Conservation (phyloP, 768 basidiomycete species). For the Pholiota molesta region DNA sequence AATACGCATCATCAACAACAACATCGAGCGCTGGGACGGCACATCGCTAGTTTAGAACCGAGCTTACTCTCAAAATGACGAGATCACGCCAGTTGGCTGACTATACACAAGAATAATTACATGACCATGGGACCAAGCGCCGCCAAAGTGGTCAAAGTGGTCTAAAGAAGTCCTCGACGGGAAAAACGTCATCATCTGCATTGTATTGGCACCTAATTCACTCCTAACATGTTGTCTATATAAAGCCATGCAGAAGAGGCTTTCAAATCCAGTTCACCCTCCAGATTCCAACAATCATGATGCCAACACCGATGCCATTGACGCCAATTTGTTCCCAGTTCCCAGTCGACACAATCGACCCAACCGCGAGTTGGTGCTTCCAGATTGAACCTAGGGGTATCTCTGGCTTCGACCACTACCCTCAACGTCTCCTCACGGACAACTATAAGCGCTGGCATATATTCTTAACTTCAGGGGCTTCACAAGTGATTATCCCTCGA, state of each 20-base stretch:
- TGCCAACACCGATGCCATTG: slow-evolving; percentile 1
- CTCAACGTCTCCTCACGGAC: slow-evolving; percentile 20
- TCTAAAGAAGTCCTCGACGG: not conserved
- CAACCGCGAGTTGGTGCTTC: slow-evolving; percentile 10
- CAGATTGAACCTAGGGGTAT: slow-evolving; percentile 15
- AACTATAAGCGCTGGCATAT: slow-evolving; percentile 22
- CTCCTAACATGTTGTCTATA: not conserved
- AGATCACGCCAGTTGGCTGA: not conserved
- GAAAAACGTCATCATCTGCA: not conserved
- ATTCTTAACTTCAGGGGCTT: slow-evolving; percentile 20
- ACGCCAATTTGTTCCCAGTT: slow-evolving; percentile 16
- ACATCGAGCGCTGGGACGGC: not conserved
- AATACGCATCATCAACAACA: not conserved
- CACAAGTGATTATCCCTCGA: slow-evolving; percentile 17
- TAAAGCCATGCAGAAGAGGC: not conserved
- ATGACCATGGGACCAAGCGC: slow-evolving; percentile 7
- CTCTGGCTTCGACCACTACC: slow-evolving; percentile 12
- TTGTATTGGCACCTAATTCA: not conserved
- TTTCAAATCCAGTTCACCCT: not conserved
- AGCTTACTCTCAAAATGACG: not conserved
- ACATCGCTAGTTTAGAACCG: not conserved
- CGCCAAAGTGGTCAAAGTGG: not conserved
- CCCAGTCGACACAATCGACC: slow-evolving; percentile 5
- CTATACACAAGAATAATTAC: not conserved
- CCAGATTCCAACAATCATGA: too few species aligned